These are phyloP conservation scores for Debaryomycetaceae sp. DNA, from an alignment of 1,139 yeast species.

Conservation along the genomic window DNA sequence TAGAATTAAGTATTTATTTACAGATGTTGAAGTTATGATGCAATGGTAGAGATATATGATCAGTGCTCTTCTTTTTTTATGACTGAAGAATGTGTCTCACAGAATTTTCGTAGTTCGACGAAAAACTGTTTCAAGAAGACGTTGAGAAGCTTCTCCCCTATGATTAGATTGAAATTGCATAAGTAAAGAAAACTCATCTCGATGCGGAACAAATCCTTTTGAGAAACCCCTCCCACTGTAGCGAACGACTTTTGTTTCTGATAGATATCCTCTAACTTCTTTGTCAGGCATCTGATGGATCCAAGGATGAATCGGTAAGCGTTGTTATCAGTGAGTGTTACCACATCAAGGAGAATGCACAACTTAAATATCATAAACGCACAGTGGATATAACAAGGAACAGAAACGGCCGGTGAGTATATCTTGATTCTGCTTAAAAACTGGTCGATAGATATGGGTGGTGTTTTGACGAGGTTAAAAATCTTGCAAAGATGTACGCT, in stretches of 20 bases:
- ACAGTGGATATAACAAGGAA: slow-evolving; percentile 39
- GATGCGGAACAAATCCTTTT: slow-evolving; percentile 34
- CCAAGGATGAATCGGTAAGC: slow-evolving; percentile 40
- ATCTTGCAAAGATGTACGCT: slow-evolving; percentile 27
- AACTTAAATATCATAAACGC: slow-evolving; percentile 38
- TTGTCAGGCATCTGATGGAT: slow-evolving; percentile 43
- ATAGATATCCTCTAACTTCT: slow-evolving; percentile 41
- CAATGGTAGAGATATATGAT: not conserved
- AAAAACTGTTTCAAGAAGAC: slow-evolving; percentile 28
- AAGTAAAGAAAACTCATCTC: slow-evolving; percentile 43
- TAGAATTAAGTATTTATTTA: too few species aligned
- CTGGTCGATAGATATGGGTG: slow-evolving; percentile 33
- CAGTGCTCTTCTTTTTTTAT: not conserved
- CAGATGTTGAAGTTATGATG: not conserved
- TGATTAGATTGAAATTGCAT: slow-evolving; percentile 37
- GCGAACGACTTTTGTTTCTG: slow-evolving; percentile 44
- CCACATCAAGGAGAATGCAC: slow-evolving; percentile 29
- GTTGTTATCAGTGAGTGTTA: slow-evolving; percentile 31
- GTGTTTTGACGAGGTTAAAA: slow-evolving; percentile 35
- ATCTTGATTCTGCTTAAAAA: slow-evolving; percentile 39
- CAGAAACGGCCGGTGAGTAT: slow-evolving; percentile 41
- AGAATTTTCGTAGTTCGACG: slow-evolving; percentile 22
- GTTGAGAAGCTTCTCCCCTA: slow-evolving; percentile 33
- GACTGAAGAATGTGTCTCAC: slow-evolving; percentile 9
- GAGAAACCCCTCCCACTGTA: slow-evolving; percentile 43